Conservation (phyloP, 1,284 basidiomycete genomes). For the Boletellus sp. region DNA sequence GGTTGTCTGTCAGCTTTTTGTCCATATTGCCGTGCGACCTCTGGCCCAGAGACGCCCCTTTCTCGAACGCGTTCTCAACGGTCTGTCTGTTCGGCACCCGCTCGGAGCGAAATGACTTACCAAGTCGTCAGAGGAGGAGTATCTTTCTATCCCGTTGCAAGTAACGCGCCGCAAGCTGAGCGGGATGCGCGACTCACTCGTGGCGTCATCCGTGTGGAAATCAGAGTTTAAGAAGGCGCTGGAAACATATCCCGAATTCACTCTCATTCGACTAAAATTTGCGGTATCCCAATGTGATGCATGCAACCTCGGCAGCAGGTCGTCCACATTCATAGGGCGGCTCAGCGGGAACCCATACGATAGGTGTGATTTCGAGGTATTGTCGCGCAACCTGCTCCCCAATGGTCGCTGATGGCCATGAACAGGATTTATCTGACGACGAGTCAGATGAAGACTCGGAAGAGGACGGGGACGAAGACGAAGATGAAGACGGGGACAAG, state of each 20-base stretch:
- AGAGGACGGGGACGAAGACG: conserved; percentile 17
- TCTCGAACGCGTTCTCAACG: conserved; percentile 50
- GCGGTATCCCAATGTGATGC: conserved; percentile 69
- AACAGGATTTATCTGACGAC: conserved; percentile 18
- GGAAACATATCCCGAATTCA: conserved; percentile 63
- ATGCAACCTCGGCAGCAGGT: conserved; percentile 67
- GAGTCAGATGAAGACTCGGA: conserved; percentile 12
- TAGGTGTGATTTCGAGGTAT: conserved; percentile 52
- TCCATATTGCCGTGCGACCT: conserved; percentile 68
- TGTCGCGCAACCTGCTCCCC: background rate
- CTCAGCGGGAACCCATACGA: conserved; percentile 62
- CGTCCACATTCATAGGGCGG: conserved; percentile 57
- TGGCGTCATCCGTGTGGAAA: conserved; percentile 77
- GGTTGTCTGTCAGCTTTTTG: conserved; percentile 81
- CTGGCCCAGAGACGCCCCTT: conserved; percentile 49
- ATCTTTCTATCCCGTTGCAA: conserved; percentile 66
- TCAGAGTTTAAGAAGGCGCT: conserved; percentile 62
- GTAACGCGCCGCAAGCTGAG: conserved; percentile 61
- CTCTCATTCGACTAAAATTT: conserved; percentile 50
- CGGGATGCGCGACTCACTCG: conserved; percentile 66
- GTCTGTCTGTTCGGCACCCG: conserved; percentile 35
- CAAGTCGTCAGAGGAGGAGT: conserved; percentile 50
- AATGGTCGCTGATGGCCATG: conserved; percentile 5
- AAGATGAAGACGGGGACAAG: conserved; percentile 29
- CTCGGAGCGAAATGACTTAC: conserved; percentile 6